Base-by-base conservation (phyloP, 108 stramenopile species). In the Licmophora abbreviata region DNA sequence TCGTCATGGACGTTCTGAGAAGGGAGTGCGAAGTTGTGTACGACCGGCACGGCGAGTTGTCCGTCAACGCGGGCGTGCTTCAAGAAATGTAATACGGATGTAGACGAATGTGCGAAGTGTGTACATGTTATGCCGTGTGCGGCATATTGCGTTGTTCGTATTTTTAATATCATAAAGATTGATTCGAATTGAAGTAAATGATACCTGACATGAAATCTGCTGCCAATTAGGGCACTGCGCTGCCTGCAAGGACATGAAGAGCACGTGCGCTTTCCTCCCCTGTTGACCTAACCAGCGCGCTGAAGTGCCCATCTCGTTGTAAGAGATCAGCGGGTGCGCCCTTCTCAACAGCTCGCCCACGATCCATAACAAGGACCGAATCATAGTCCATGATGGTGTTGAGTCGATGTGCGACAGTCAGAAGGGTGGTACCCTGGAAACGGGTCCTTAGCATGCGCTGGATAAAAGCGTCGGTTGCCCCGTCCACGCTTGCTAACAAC, bases 311-410 rank as follows among this genome's bases (percentile, higher is more conserved):
- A 24, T 77, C 49, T 24, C 61, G 29, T 29, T 52, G 43, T 29
- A 99, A 63, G 25, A 99, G 66, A 38, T 82, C 71, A 25, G 51
- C 49, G 2, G 98, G 98, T 9, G 85, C 43, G 4, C 77, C 96
- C 28, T 73, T 79, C 54, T 97, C 94, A 14, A 74, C 88, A 3
- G 90, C 91, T 15, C 47, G 51, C 4, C 96, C 96, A 28, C 81
- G 61, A 17, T 76, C 79, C 86, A 97, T 82, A 1, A 95, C 94
- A 27, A 97, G 48, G 20, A 91, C 67, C 15, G 71, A 63, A 50
- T 97, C 94, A 52, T 90, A 95, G 62, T 97, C 96, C 83, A 97
- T 88, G 44, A 97, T 93, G 5, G 96, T 97, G 36, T 90, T 72
- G 6, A 90, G 59, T 12, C 95, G 72, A 51, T 97, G 96, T 7